phyloP scores from a whole-genome alignment of 768 basidiomycete species.

The Russula lepida region DNA sequence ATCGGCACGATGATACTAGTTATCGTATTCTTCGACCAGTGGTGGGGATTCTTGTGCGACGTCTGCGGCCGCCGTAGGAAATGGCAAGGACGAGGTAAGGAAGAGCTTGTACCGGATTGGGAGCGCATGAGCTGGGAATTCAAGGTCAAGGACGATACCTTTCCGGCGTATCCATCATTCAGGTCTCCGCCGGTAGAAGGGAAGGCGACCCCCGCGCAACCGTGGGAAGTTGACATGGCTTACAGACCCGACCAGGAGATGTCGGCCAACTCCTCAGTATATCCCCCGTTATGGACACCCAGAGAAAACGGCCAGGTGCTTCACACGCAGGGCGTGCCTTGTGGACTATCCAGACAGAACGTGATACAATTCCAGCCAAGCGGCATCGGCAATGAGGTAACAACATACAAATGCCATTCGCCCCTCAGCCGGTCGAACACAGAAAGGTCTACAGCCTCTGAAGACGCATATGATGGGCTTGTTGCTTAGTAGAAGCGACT shows the following conservation, averaged over 20 bases:
- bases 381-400: not conserved
- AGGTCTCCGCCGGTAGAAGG: constrained; percentile 19
- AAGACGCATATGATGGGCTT: constrained; percentile 20
- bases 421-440: not conserved
- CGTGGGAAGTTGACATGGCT: not conserved
- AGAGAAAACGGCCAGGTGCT: not conserved
- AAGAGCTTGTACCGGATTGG: constrained; percentile 59
- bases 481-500: not conserved
- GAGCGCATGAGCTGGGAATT: constrained; percentile 53
- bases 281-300: not conserved
- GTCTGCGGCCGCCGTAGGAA: constrained; percentile 33
- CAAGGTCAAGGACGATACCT: constrained; percentile 22
- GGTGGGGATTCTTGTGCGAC: constrained; percentile 54
- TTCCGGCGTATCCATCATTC: constrained; percentile 28
- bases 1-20: constrained; percentile 48
- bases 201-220: not conserved
- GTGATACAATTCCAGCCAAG: not conserved
- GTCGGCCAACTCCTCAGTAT: not conserved
- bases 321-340: not conserved
- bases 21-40: constrained; percentile 62
- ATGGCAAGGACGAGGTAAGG: constrained; percentile 29
- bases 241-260: not conserved
- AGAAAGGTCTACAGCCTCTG: not conserved
- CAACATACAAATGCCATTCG: not conserved
- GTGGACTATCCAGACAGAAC: not conserved